Percentiles rank a stretch among this genome's conserved stretches.
Conservation (phyloP, 139 green algal species). For the Micractinium sp. region DNA sequence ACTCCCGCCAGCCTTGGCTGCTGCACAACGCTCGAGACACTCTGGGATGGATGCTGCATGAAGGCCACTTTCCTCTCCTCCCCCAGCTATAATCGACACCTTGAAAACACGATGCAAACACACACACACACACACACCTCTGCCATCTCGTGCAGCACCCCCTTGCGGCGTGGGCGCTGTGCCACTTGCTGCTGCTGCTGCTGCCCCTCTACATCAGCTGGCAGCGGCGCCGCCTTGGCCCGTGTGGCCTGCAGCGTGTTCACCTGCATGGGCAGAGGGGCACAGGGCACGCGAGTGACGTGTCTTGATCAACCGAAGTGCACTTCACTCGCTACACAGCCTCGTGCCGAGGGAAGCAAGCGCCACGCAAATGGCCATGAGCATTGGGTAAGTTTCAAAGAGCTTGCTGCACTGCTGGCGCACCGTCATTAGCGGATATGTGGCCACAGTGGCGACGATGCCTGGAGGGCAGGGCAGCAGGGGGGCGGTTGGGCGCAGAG, state of each 20-base stretch:
- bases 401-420: slow-evolving; percentile 3
- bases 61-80: background rate
- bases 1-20: background rate
- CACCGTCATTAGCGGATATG: slow-evolving; percentile 84
- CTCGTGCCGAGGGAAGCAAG: background rate
- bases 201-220: background rate
- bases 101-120: background rate
- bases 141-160: slow-evolving; percentile 5
- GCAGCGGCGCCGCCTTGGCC: slow-evolving; percentile 19
- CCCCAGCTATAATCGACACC: background rate
- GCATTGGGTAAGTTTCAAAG: background rate
- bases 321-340: background rate
- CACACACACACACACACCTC: background rate
- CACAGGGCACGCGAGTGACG: background rate
- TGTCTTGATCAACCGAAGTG: background rate
- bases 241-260: slow-evolving; percentile 46
- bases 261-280: slow-evolving; percentile 22
- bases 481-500: background rate
- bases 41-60: no score
- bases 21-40: no score
- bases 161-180: background rate
- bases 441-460: slow-evolving; percentile 61
- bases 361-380: background rate
- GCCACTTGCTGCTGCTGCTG: background rate
- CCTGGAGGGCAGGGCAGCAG: slow-evolving; percentile 29